These are phyloP conservation scores for Hypoxylon sp. DNA, from an alignment of 2,329 filamentous ascomycete genomes.

Conservation along the genomic window DNA sequence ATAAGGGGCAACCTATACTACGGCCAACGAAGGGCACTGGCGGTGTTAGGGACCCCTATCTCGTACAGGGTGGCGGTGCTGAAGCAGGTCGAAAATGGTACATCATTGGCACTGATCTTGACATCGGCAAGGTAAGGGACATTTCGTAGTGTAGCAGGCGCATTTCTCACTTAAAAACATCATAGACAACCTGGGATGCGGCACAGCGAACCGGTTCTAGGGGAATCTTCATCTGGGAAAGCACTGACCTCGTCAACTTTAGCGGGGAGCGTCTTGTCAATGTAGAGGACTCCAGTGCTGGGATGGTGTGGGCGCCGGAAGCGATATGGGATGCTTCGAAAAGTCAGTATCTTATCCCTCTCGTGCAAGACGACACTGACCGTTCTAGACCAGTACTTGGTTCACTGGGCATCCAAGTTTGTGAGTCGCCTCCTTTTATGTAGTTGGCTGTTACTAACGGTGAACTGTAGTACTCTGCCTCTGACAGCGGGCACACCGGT, in stretches of 20 bases:
- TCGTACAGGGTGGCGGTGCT: conserved; percentile 63
- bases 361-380: conserved; percentile 23
- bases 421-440: conserved; percentile 50
- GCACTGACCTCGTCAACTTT: conserved; percentile 66
- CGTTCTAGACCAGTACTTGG: conserved; percentile 59
- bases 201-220: conserved; percentile 66
- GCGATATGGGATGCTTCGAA: conserved; percentile 67
- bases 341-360: conserved; percentile 45
- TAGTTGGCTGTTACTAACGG: background rate
- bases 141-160: too few relatives aligned
- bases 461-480: conserved; percentile 59
- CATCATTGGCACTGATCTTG: conserved; percentile 68
- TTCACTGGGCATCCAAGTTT: conserved; percentile 65
- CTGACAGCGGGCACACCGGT: conserved; percentile 66
- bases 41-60: conserved; percentile 67
- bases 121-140: conserved; percentile 62
- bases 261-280: conserved; percentile 62
- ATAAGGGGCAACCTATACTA: conserved; percentile 64
- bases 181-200: conserved; percentile 67
- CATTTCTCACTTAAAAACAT: conserved; percentile 16
- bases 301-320: conserved; percentile 72
- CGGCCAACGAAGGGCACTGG: conserved; percentile 65
- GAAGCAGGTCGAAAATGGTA: conserved; percentile 68
- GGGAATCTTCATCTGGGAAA: conserved; percentile 70
- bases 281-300: conserved; percentile 67